Evolutionary conservation across 2,329 filamentous ascomycete genomes (phyloP).

Genomic region (Diplocarpon rosae): DNA sequence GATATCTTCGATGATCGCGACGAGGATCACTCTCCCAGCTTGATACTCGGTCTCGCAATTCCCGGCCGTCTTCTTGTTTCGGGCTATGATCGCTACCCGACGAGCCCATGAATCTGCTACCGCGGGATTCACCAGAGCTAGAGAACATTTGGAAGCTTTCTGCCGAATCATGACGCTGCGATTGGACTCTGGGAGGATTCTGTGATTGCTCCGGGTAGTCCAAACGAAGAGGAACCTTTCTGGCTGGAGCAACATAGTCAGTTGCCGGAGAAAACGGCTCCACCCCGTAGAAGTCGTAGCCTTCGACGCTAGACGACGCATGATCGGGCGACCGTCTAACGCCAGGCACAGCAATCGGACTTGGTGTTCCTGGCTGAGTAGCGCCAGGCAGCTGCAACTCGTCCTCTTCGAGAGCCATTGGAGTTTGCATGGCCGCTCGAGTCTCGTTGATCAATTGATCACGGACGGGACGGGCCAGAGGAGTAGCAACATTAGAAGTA

Average conservation of each 20-base stretch:
- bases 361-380: conserved; percentile 16
- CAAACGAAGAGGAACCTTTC: conserved; percentile 30
- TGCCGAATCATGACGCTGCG: conserved; percentile 43
- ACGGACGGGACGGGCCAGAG: conserved; percentile 42
- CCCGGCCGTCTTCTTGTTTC: conserved; percentile 6
- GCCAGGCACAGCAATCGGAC: conserved; percentile 22
- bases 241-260: conserved; percentile 37
- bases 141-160: conserved; percentile 52
- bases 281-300: conserved; percentile 55
- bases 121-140: conserved; percentile 38
- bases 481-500: conserved; percentile 51
- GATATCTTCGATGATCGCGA: conserved; percentile 11
- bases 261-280: conserved; percentile 41
- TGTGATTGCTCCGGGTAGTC: conserved; percentile 21
- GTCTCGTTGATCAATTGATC: conserved; percentile 18
- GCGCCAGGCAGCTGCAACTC: conserved; percentile 21
- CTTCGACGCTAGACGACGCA: conserved; percentile 32
- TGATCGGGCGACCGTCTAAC: conserved; percentile 11
- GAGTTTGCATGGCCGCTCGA: conserved; percentile 19
- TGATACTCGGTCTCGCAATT: conserved; percentile 19
- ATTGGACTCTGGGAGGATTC: conserved; percentile 16
- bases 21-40: conserved; percentile 24
- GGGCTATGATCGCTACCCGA: conserved; percentile 25
- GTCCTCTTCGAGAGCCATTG: conserved; percentile 25
- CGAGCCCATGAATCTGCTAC: conserved; percentile 30